These are phyloP conservation scores for Dianthus caryophyllus DNA, from an alignment of 148 eudicot species.

Conservation along the genomic window DNA sequence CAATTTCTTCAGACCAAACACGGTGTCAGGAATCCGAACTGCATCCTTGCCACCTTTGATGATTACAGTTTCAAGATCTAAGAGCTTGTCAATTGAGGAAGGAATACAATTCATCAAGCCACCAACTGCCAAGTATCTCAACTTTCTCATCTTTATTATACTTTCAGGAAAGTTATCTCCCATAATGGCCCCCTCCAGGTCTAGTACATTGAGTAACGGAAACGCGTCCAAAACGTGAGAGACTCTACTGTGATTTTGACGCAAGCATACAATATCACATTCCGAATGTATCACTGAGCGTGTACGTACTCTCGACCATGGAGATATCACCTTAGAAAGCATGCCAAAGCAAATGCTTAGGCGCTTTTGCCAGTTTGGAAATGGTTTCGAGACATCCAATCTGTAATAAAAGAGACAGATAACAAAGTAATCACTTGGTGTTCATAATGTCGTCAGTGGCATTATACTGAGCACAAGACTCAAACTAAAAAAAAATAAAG, in stretches of 20 bases:
- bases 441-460: neutral
- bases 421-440: neutral
- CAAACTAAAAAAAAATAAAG: too few species aligned
- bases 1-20: too few species aligned
- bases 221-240: neutral
- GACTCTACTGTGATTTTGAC: neutral
- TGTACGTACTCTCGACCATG: neutral
- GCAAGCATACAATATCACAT: neutral
- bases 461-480: too few species aligned
- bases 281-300: neutral
- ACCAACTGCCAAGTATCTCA: neutral
- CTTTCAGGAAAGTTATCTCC: neutral
- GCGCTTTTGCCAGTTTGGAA: neutral
- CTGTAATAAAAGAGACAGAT: neutral
- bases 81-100: neutral
- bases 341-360: neutral
- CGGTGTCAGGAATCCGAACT: too few species aligned
- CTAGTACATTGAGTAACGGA: neutral
- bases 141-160: neutral
- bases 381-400: neutral
- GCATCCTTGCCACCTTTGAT: too few species aligned
- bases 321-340: neutral
- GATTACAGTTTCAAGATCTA: neutral
- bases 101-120: neutral
- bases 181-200: too few species aligned